Percentiles rank a stretch among this genome's conserved stretches.
These are phyloP conservation scores for Paecilomyces dactylethromorphus DNA, from an alignment of 2,329 filamentous ascomycete genomes.

Conservation along the genomic window DNA sequence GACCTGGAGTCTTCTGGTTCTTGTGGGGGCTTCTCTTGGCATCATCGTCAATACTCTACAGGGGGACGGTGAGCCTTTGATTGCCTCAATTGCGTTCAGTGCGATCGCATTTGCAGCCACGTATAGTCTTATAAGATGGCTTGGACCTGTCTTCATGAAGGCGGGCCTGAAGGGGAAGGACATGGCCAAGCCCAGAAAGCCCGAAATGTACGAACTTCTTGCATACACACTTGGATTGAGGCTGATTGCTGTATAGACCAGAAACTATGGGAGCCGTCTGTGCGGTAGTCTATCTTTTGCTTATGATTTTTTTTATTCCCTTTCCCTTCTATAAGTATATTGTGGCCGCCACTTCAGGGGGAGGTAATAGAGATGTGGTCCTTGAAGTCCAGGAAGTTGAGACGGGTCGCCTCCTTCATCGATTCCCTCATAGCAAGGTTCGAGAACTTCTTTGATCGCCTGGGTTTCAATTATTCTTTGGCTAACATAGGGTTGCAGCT, in stretches of 20 bases:
- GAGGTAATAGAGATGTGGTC: slow-evolving; percentile 83
- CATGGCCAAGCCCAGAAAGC: slow-evolving; percentile 68
- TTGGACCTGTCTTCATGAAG: slow-evolving; percentile 80
- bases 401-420: slow-evolving; percentile 77
- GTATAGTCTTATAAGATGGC: slow-evolving; percentile 87
- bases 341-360: slow-evolving; percentile 86
- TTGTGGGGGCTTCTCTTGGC: slow-evolving; percentile 63
- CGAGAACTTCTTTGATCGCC: background rate
- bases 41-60: slow-evolving; percentile 73
- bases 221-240: background rate
- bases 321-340: slow-evolving; percentile 99
- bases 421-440: slow-evolving; percentile 92
- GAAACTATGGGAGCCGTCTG: slow-evolving; percentile 95
- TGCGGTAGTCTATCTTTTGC: slow-evolving; percentile 84
- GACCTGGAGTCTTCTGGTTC: slow-evolving; percentile 51
- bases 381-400: slow-evolving; percentile 67
- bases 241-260: slow-evolving; percentile 48
- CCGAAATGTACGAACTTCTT: slow-evolving; percentile 58
- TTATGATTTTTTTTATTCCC: slow-evolving; percentile 86
- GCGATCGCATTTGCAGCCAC: slow-evolving; percentile 73
- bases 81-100: slow-evolving; percentile 82
- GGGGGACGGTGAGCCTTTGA: slow-evolving; percentile 79
- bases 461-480: background rate
- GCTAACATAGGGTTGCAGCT: slow-evolving; percentile 49
- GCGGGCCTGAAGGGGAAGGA: slow-evolving; percentile 87